These are phyloP conservation scores for Ceriops decandra DNA, from an alignment of 345 rosid genomes.

Conservation along the genomic window DNA sequence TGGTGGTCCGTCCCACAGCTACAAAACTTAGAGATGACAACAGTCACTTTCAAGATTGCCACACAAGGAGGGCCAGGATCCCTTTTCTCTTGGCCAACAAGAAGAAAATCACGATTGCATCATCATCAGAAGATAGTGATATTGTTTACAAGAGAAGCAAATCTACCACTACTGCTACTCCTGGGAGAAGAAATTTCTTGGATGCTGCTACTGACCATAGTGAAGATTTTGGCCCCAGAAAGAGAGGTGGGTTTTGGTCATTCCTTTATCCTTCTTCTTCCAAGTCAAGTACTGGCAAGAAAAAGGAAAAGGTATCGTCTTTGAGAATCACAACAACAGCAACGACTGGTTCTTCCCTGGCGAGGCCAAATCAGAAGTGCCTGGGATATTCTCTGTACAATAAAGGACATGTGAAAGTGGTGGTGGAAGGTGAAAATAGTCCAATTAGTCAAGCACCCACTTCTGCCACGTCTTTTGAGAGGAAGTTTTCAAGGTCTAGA, in stretches of 20 bases:
- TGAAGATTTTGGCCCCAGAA: constrained; percentile 57
- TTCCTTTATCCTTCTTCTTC: constrained; percentile 57
- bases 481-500: constrained; percentile 93
- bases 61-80: constrained; percentile 43
- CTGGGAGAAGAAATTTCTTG: constrained; percentile 39
- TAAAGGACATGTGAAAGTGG: constrained; percentile 34
- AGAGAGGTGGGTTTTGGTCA: constrained; percentile 79
- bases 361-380: constrained; percentile 34
- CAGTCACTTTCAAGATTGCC: constrained; percentile 26
- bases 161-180: constrained; percentile 52
- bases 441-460: constrained; percentile 43
- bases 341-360: constrained; percentile 17
- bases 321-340: constrained; percentile 10
- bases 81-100: constrained; percentile 72
- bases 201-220: constrained; percentile 32
- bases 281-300: constrained; percentile 31
- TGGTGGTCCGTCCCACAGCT: constrained; percentile 32
- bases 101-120: constrained; percentile 50
- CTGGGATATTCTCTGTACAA: constrained; percentile 41
- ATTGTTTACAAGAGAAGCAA: constrained; percentile 75
- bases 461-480: constrained; percentile 57
- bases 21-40: constrained; percentile 19
- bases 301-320: constrained; percentile 27
- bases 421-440: constrained; percentile 56
- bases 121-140: constrained; percentile 46